phyloP scores from a whole-genome alignment of 2,329 filamentous ascomycete species.

The Diplodia corticola region DNA sequence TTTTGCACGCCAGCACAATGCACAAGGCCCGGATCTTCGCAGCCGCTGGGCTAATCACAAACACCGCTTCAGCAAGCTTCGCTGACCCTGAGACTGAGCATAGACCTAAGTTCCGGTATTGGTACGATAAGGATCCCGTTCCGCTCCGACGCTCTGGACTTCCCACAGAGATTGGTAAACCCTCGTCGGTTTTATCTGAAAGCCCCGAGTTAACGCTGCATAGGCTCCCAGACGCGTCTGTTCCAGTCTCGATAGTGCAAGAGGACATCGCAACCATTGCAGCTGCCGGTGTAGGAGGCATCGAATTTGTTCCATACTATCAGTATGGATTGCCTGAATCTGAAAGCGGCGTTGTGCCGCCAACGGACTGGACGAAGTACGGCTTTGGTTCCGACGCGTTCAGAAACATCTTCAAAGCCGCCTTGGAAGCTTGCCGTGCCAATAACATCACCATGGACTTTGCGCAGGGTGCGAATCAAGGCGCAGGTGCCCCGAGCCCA shows the following conservation, averaged over 20 bases:
- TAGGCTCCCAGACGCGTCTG: slow-evolving; percentile 29
- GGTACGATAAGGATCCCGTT: slow-evolving; percentile 15
- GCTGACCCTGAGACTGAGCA: not conserved
- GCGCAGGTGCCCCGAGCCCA: slow-evolving; percentile 48
- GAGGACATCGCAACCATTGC: slow-evolving; percentile 24
- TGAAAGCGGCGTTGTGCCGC: slow-evolving; percentile 23
- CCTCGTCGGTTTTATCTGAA: no score
- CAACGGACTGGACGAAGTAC: slow-evolving; percentile 42
- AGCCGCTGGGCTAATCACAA: no score
- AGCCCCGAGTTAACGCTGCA: not conserved
- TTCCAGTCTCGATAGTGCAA: slow-evolving; percentile 20
- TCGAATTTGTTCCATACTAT: slow-evolving; percentile 30
- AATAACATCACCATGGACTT: slow-evolving; percentile 48
- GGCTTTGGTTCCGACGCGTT: slow-evolving; percentile 44
- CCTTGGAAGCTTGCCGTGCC: slow-evolving; percentile 38
- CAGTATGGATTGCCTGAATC: slow-evolving; percentile 26
- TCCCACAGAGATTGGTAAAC: no score
- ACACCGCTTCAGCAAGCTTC: no score
- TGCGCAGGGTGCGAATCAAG: slow-evolving; percentile 50
- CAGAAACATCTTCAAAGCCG: slow-evolving; percentile 31
- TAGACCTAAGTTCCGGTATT: slow-evolving; percentile 31
- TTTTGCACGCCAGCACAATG: no score
- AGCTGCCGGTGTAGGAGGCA: slow-evolving; percentile 27
- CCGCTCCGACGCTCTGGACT: not conserved
- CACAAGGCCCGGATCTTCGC: no score